Evolutionary conservation across 768 basidiomycete species (phyloP).

Genomic region (Myochromella boudieri): DNA sequence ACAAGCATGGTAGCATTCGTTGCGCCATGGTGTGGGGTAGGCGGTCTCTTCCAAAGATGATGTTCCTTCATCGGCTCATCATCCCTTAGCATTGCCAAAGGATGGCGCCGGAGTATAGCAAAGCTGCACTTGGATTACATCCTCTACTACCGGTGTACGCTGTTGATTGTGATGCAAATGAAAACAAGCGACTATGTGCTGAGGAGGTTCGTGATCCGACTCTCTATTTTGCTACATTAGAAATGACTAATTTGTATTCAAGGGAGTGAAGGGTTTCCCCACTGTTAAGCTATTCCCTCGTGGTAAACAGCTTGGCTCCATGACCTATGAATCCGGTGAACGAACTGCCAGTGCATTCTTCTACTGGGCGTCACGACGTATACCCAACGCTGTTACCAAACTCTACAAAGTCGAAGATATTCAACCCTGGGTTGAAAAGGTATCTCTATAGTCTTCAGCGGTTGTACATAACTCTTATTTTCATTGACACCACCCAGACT

Average conservation of each 20-base stretch:
- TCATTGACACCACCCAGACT: slow-evolving; percentile 13
- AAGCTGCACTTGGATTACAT: slow-evolving; percentile 74
- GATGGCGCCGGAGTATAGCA: slow-evolving; percentile 83
- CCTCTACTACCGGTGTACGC: slow-evolving; percentile 89
- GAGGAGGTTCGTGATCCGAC: slow-evolving; percentile 55
- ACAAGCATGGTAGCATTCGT: slow-evolving; percentile 87
- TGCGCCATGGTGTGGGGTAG: slow-evolving; percentile 92
- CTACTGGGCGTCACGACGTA: slow-evolving; percentile 71
- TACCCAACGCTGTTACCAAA: slow-evolving; percentile 71
- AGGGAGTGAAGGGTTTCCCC: slow-evolving; percentile 88
- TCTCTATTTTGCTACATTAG: neutral
- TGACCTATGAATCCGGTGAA: slow-evolving; percentile 66
- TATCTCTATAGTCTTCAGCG: slow-evolving; percentile 32
- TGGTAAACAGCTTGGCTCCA: slow-evolving; percentile 59
- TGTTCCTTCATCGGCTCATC: slow-evolving; percentile 13
- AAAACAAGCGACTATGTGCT: slow-evolving; percentile 80
- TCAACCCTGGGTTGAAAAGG: slow-evolving; percentile 67
- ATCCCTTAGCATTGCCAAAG: slow-evolving; percentile 74
- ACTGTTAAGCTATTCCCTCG: slow-evolving; percentile 91
- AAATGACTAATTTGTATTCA: neutral
- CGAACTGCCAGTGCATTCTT: slow-evolving; percentile 73
- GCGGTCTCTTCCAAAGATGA: slow-evolving; percentile 25
- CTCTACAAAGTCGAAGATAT: slow-evolving; percentile 59
- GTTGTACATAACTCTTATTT: neutral
- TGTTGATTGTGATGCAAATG: slow-evolving; percentile 85